Base-by-base conservation (phyloP, 805 yeast species). In the Pichia kluyveri region DNA sequence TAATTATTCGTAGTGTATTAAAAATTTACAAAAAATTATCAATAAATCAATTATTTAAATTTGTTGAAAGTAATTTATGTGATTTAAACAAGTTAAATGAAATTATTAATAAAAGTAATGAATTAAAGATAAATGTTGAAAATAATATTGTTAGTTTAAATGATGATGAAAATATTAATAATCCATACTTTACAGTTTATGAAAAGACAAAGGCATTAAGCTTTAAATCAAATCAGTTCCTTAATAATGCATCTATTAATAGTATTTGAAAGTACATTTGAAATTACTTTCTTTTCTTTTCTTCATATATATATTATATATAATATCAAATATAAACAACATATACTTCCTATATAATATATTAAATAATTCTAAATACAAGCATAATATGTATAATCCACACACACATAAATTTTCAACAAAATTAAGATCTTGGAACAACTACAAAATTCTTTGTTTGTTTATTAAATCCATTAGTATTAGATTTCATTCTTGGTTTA, bases 151-250 rank as follows among this genome's bases (percentile, higher is more conserved):
- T 51, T 60, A 23, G 77, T 30, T 68, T 81, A 50, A 74, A 75
- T 62, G 74, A 74, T 60, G 79, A 77, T 30, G 30, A 15, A 4
- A 40, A 27, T 54, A 76, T 79, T 48, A 72, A 72, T 44, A 70
- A 79, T 56, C 77, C 79, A 39, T 73, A 83, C 67, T 88, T 85
- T 55, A 83, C 81, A 54, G 76, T 85, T 38, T 75, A 77, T 53
- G 86, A 81, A 57, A 78, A 75, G 62, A 79, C 85, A n/a, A 81
- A 80, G 69, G 80, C 80, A 5, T 66, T 80, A 56, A 73, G 78
- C 36, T 79, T 75, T 68, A 74, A 78, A 58, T 75, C 83, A 18
- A 74, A 71, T 60, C 83, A 80, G 63, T 68, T 78, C 41, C 69
- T 79, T 53, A 71, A 72, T 48, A 70, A 72, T 48, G 72, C 76